A percentile compares a stretch with the other conserved stretches of the same genome.
phyloP scores from a whole-genome alignment of 2,329 filamentous ascomycete species.

The Botrytis sinoallii region DNA sequence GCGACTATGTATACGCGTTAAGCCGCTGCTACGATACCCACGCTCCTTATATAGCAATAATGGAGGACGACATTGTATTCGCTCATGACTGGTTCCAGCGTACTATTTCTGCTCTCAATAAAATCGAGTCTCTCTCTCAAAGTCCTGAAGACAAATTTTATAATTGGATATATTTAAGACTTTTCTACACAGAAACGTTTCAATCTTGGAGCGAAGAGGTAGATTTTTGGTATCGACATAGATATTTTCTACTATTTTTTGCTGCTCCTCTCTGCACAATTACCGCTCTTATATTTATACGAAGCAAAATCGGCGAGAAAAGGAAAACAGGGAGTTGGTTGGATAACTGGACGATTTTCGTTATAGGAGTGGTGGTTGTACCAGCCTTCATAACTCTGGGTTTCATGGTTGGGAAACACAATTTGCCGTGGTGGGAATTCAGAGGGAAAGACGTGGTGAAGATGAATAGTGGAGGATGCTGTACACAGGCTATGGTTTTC shows the following conservation, averaged over 20 bases:
- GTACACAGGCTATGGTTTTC: slow-evolving; percentile 27
- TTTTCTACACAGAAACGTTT: slow-evolving; percentile 29
- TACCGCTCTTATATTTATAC: background rate
- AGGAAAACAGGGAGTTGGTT: background rate
- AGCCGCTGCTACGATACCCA: slow-evolving; percentile 32
- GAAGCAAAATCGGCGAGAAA: background rate
- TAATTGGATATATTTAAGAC: slow-evolving; percentile 27
- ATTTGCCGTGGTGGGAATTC: slow-evolving; percentile 20
- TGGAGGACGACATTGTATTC: slow-evolving; percentile 41
- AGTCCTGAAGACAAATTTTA: background rate
- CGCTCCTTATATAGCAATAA: slow-evolving; percentile 38
- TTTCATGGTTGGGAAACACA: slow-evolving; percentile 27
- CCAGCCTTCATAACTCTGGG: slow-evolving; percentile 23
- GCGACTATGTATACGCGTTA: slow-evolving; percentile 38
- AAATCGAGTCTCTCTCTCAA: slow-evolving; percentile 20
- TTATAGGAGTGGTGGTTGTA: slow-evolving; percentile 19
- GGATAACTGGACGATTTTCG: slow-evolving; percentile 1
- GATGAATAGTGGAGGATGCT: slow-evolving; percentile 25
- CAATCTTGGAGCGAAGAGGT: slow-evolving; percentile 20
- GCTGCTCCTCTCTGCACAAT: background rate
- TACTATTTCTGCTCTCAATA: slow-evolving; percentile 25
- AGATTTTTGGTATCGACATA: slow-evolving; percentile 23
- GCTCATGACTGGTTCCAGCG: slow-evolving; percentile 40
- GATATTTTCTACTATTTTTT: slow-evolving; percentile 13
- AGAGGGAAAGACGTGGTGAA: slow-evolving; percentile 19